A percentile compares a stretch with the other conserved stretches of the same genome.
These are phyloP conservation scores for Pseudogymnoascus sp. DNA, from an alignment of 2,329 filamentous ascomycete species.

Conservation along the genomic window DNA sequence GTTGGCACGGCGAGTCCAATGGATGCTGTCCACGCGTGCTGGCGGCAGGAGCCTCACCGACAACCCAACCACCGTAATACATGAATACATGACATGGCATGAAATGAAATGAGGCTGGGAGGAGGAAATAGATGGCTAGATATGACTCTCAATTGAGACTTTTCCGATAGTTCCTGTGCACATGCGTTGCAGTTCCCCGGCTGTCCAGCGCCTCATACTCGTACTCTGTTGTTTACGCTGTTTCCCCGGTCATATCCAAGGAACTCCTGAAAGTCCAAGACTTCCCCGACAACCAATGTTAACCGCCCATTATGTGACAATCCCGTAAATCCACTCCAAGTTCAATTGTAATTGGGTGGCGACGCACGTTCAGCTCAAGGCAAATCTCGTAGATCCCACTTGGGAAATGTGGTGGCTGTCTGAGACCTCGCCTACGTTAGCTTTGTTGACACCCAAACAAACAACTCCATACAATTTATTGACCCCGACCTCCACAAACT, in stretches of 20 bases:
- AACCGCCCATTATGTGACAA: conserved; percentile 7
- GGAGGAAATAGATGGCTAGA: not conserved
- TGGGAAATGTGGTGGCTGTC: conserved; percentile 5
- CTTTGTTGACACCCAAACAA: conserved; percentile 11
- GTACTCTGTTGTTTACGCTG: not conserved
- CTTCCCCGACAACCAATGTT: conserved; percentile 3
- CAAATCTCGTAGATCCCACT: conserved; percentile 5
- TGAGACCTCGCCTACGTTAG: conserved; percentile 9
- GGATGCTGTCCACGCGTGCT: conserved; percentile 1
- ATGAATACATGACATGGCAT: not conserved
- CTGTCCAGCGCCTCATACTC: not conserved
- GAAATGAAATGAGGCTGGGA: conserved; percentile 5
- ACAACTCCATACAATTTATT: conserved; percentile 9
- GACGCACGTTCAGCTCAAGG: not conserved
- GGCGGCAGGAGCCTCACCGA: conserved; percentile 6
- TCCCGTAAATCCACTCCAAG: not conserved
- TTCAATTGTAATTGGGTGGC: not conserved
- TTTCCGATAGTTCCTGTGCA: not conserved
- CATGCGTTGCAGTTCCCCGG: not conserved
- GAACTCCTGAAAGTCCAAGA: not conserved
- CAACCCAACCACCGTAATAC: conserved; percentile 1
- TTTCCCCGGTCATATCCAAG: not conserved
- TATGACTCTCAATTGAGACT: conserved; percentile 2
- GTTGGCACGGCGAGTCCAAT: not conserved
- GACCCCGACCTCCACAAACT: conserved; percentile 8